A percentile compares a stretch with the other conserved stretches of the same genome.
Evolutionary conservation across 257 asterid species (phyloP).

Genomic region (Fraxinus pennsylvanica): DNA sequence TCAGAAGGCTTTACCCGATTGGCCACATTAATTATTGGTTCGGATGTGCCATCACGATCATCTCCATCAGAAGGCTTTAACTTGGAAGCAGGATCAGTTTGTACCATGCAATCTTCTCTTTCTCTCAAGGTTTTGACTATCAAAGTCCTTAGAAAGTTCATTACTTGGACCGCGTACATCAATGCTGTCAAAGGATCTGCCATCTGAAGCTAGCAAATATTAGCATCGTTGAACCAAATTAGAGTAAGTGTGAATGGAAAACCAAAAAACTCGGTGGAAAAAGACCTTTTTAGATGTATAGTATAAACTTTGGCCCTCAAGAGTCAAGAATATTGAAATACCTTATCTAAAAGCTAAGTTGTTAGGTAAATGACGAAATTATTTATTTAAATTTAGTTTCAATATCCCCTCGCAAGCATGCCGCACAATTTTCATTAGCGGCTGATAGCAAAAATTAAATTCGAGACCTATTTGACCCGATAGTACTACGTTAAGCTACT

Average conservation of each 20-base stretch:
- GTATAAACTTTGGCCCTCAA: no score
- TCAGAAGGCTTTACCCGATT: slow-evolving; percentile 10
- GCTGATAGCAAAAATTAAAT: no score
- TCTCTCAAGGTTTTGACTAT: slow-evolving; percentile 50
- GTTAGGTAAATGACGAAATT: neutral
- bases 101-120: slow-evolving; percentile 46
- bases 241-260: neutral
- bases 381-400: no score
- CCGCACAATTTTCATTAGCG: neutral
- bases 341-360: neutral
- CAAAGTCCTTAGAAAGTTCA: slow-evolving; percentile 72
- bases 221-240: neutral
- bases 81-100: slow-evolving; percentile 34
- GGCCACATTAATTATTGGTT: slow-evolving; percentile 20
- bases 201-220: slow-evolving; percentile 48
- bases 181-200: slow-evolving; percentile 73
- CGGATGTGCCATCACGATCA: slow-evolving; percentile 30
- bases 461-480: no score
- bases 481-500: neutral
- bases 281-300: neutral
- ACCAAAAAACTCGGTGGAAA: neutral
- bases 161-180: slow-evolving; percentile 72
- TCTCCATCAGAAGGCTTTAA: slow-evolving; percentile 51
- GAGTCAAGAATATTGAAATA: no score
- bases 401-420: neutral